phyloP scores from a whole-genome alignment of 495 filamentous ascomycete species.

The Pyrenula aspistea region DNA sequence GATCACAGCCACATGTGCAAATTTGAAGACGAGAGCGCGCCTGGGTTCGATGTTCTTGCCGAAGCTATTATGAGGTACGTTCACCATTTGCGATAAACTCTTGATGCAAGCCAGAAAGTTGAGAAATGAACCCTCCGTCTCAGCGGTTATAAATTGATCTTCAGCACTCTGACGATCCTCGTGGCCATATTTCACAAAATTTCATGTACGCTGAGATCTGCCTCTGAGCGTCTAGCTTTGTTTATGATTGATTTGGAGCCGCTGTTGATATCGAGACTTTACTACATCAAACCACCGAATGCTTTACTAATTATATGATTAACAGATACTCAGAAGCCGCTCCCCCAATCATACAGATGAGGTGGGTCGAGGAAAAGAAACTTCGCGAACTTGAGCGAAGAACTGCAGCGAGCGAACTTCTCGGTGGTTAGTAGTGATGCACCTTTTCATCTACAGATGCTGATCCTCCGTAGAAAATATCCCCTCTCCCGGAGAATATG shows the following conservation, averaged over 20 bases:
- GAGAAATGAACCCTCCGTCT: no score
- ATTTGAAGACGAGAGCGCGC: slow-evolving; percentile 58
- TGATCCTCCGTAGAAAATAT: background rate
- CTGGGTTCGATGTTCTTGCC: slow-evolving; percentile 63
- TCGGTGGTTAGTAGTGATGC: slow-evolving; percentile 3
- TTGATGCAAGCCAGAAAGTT: no score
- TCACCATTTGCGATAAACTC: background rate
- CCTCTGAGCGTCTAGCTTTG: no score
- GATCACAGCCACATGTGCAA: slow-evolving; percentile 86
- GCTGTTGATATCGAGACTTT: no score
- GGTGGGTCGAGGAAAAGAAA: slow-evolving; percentile 54
- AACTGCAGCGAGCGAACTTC: slow-evolving; percentile 26
- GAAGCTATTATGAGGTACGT: slow-evolving; percentile 43
- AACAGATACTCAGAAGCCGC: slow-evolving; percentile 50
- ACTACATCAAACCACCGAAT: no score
- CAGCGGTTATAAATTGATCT: no score
- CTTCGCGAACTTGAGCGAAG: slow-evolving; percentile 30
- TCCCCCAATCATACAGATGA: slow-evolving; percentile 39
- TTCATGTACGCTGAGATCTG: no score
- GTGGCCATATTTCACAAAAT: no score
- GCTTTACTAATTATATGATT: no score
- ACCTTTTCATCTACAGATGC: background rate
- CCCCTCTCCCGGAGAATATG: background rate
- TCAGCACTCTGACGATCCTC: no score
- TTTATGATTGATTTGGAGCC: no score